Evolutionary conservation across 2,329 filamentous ascomycete genomes (phyloP), one percentile per base, ranked within the genome.

Genomic region (Sarocladiaceae sp.): DNA sequence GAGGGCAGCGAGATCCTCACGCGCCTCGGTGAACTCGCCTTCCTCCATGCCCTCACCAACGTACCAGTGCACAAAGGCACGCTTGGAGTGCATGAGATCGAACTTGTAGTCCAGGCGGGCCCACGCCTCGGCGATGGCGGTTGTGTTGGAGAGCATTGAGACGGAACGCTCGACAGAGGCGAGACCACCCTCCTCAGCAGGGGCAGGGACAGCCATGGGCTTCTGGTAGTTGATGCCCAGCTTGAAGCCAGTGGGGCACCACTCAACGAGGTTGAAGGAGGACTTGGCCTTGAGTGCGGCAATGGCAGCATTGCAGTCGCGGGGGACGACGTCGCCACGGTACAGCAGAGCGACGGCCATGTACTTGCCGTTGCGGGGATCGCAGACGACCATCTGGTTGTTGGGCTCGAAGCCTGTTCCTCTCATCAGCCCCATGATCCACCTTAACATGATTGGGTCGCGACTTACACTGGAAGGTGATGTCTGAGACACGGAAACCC

Each of bases 41-140:
- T 93, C 87, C 72, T 93, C 87, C 87, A 93, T 93, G 69, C 87
- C 87, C 70, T 93, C 87, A 53, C 87, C 87, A 44, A 93, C 87
- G 54, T 86, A 86, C 82, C 82, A 85, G 69, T 86, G 82, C 35
- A 85, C 82, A 56, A 86, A 85, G 48, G 82, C 82, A 53, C 82
- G 81, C 76, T 85, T 85, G 69, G 76, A 82, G 74, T 85, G 84
- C 82, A 85, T 85, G 57, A 85, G 81, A 56, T 85, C 82, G 65
- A 86, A 85, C 70, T 85, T 85, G 74, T 83, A 72, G 67, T 84
- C 80, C 40, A 85, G 74, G 51, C 80, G 77, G 48, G 80, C 82
- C 82, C 82, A 85, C 44, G 82, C 82, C 67, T 85, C 82, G 48
- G 82, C 78, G 53, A 85, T 85, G 59, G 82, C 82, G 20, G 82